Base-by-base conservation (phyloP, 129 eudicot species). In the Chrysanthemum lavandulifolium region DNA sequence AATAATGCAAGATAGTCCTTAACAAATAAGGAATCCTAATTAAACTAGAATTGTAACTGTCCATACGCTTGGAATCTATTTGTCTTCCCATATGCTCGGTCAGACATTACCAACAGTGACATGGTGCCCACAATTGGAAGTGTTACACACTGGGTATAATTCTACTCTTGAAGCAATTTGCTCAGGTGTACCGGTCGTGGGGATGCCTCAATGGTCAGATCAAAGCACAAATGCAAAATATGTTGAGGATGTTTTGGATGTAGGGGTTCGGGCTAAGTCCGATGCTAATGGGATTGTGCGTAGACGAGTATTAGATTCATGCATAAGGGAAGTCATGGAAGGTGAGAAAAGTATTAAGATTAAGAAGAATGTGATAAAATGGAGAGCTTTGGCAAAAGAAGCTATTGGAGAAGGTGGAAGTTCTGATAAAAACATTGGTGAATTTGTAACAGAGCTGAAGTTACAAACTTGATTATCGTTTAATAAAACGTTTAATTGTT, bases 81-180 rank as follows among this genome's bases (percentile, higher is more conserved):
- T 19, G 21, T 19, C 21, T 19, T 19, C 21, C 21, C 21, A 19
- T 19, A 19, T 19, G 21, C 21, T 19, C 21, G 21, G 21, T 19
- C 21, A 19, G 21, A 19, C 21, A 19, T 19, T 19, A 0, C 21
- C 21, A 19, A 19, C 21, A 3, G 81, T 81, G 62, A 16, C 70
- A 51, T 81, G 85, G 85, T 70, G 79, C 74, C 79, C 81, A 1
- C 85, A 81, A 40, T 50, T 81, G 54, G 72, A 76, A 73, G 85
- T 81, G n/a, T 69, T 81, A 13, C 85, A 81, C 45, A 71, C 82
- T 13, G 85, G 85, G 79, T 73, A 71, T 29, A 81, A 76, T 64
- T 81, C 85, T 4, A 53, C 67, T 58, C 74, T 76, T 71, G 85
- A 81, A 60, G 71, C 85, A 3, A 45, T 81, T 67, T 27, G 78